Evolutionary conservation across 2,329 filamentous ascomycete genomes (phyloP), one percentile per base, ranked within the genome.

Genomic region (Epichloe sibirici): DNA sequence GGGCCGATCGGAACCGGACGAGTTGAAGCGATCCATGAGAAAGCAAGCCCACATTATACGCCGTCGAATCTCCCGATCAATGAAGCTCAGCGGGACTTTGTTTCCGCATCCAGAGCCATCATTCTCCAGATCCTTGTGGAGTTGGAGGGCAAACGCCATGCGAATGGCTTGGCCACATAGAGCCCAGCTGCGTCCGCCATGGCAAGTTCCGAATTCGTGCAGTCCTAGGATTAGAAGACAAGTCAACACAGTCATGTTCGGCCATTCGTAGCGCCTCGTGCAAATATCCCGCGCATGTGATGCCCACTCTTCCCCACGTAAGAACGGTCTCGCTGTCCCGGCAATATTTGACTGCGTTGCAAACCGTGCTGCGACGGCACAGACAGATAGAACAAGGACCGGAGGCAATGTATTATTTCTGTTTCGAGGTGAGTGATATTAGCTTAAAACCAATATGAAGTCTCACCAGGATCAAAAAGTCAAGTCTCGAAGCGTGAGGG

Each of bases 21-120:
- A 96, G 68, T 94, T 96, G 73, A 96, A 96, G 0, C 91, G 83
- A 65, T 98, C 93, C 90, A 97, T 96, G 53, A 96, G 69, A 63
- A 95, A 95, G 65, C 91, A 97, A 12, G 90, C 88, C 93, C 93
- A 98, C 91, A 98, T 97, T 2, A 90, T 93, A 53, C 93, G 81
- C 59, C 93, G 76, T 55, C 93, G 80, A 51, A 97, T 96, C 66
- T 98, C 93, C 31, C 89, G 85, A 66, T 97, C 93, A 15, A 90
- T 89, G 59, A 93, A 93, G 64, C 89, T 95, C 50, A 93, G 77
- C 56, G 85, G 81, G 2, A 77, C 76, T 12, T 78, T 74, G 21
- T 77, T 78, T n/a, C 76, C 73, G n/a, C 77, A 78, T 38, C 81
- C 69, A 0, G 88, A 47, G 23, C 39, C 86, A 59, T 95, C 89